Evolutionary conservation across 768 basidiomycete species (phyloP).

Genomic region (Hypholoma fasciculare): DNA sequence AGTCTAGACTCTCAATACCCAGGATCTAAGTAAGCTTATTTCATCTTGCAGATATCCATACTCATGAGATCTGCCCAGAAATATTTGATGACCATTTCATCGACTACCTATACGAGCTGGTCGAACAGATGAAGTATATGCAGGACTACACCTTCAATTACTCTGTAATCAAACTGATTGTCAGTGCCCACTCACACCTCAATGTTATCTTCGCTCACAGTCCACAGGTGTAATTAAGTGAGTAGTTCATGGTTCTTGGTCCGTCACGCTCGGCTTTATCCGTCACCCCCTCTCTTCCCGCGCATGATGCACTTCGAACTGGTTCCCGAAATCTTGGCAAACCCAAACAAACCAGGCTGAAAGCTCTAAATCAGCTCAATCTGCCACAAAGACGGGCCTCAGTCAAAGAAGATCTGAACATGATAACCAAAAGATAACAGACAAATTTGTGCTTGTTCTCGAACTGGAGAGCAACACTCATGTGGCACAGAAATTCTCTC

Average conservation of each 20-base stretch:
- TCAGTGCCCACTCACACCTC: constrained; percentile 35
- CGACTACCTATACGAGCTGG: constrained; percentile 87
- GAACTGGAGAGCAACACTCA: constrained; percentile 1
- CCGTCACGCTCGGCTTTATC: too few species aligned
- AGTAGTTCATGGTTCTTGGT: constrained; percentile 96
- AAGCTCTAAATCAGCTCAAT: constrained; percentile 1
- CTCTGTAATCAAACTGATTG: constrained; percentile 91
- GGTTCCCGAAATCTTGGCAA: background rate
- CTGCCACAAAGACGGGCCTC: background rate
- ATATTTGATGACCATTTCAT: constrained; percentile 85
- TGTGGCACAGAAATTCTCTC: background rate
- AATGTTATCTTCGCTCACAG: background rate
- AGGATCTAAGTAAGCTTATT: constrained; percentile 71
- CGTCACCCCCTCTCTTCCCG: too few species aligned
- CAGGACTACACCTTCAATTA: constrained; percentile 95
- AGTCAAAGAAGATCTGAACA: background rate
- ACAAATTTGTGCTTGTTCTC: constrained; percentile 1
- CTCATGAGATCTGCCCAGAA: constrained; percentile 38
- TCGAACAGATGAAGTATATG: constrained; percentile 87
- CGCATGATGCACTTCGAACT: too few species aligned
- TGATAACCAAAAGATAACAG: too few species aligned
- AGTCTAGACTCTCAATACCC: constrained; percentile 77
- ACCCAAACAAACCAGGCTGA: background rate
- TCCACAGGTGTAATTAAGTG: constrained; percentile 83
- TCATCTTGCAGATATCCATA: background rate